Evolutionary conservation across 2,329 filamentous ascomycete genomes (phyloP).

Genomic region (Sordariomycetes sp.): DNA sequence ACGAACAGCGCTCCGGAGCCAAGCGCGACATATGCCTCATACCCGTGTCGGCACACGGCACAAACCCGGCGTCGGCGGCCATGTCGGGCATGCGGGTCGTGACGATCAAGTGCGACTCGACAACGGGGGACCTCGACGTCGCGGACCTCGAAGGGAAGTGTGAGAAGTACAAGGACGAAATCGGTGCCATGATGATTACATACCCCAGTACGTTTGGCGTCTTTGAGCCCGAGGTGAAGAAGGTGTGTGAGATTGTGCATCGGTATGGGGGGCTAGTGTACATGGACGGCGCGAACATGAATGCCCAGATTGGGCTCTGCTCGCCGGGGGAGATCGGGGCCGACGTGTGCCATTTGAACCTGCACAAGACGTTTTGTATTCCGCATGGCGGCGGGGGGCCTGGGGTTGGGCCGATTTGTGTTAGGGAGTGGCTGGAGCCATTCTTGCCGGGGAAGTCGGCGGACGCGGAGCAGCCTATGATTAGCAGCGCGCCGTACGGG

Average conservation of each 20-base stretch:
- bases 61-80: constrained; percentile 86
- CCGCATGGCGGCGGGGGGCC: constrained; percentile 91
- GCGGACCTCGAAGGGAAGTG: constrained; percentile 78
- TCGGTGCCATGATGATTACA: constrained; percentile 92
- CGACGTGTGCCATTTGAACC: constrained; percentile 91
- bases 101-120: constrained; percentile 76
- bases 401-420: constrained; percentile 86
- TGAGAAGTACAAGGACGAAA: constrained; percentile 70
- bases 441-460: constrained; percentile 51
- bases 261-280: constrained; percentile 84
- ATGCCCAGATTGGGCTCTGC: constrained; percentile 90
- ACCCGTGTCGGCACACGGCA: constrained; percentile 88
- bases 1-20: constrained; percentile 52
- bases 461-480: constrained; percentile 33
- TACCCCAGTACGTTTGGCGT: constrained; percentile 94
- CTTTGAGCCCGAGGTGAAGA: constrained; percentile 81
- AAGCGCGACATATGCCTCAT: constrained; percentile 88
- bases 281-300: constrained; percentile 99
- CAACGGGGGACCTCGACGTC: constrained; percentile 82
- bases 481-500: constrained; percentile 75
- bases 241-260: constrained; percentile 77
- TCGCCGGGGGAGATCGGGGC: constrained; percentile 91
- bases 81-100: constrained; percentile 96
- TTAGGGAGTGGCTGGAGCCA: constrained; percentile 64
- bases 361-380: constrained; percentile 99